Conservation (phyloP, 768 basidiomycete species). For the Tricholoma hemisulphureum region DNA sequence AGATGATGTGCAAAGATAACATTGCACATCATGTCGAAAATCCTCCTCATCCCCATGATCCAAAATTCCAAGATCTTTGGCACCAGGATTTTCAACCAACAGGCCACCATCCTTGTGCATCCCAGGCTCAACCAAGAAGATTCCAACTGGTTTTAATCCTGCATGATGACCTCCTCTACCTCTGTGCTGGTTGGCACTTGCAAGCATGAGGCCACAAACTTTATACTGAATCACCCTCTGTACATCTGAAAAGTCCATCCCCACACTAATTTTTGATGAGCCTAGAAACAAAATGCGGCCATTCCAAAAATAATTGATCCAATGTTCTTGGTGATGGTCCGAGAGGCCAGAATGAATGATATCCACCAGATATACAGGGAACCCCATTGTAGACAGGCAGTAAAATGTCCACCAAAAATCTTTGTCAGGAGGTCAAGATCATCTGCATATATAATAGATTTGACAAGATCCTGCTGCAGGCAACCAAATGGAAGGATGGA, state of each 20-base stretch:
- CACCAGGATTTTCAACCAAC: not conserved
- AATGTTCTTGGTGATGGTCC: not conserved
- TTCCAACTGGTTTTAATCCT: not conserved
- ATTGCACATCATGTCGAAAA: not conserved
- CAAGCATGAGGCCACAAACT: not conserved
- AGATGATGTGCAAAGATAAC: not conserved
- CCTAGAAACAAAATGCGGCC: not conserved
- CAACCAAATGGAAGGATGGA: not conserved
- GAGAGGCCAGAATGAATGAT: not conserved
- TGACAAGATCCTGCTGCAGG: not conserved
- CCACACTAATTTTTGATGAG: not conserved
- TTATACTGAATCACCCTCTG: not conserved
- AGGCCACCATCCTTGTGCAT: not conserved
- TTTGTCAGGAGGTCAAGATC: not conserved
- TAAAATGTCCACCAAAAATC: not conserved
- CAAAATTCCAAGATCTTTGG: not conserved
- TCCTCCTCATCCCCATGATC: not conserved
- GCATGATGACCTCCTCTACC: not conserved
- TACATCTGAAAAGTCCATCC: conserved; percentile 1
- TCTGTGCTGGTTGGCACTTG: not conserved
- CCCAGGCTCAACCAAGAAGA: too few species aligned
- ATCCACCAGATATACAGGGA: not conserved
- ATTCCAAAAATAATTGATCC: not conserved
- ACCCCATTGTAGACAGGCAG: not conserved
- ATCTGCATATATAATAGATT: not conserved